Percentiles rank a stretch among this genome's conserved stretches.
Evolutionary conservation across 83 land plant species (phyloP).

Genomic region (Picea abies): DNA sequence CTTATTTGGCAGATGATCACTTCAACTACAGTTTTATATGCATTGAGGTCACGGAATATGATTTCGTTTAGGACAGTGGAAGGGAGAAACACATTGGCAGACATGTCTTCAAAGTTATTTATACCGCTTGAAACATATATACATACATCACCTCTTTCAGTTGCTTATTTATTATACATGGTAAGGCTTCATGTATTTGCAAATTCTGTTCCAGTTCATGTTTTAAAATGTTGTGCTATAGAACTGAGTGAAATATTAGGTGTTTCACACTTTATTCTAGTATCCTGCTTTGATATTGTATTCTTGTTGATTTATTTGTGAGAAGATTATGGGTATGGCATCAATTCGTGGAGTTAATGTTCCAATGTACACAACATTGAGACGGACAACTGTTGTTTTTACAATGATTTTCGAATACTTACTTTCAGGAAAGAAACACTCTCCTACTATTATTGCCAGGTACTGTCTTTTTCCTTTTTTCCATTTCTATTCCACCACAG

Average conservation of each 20-base stretch:
- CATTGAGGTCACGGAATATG: conserved; percentile 62
- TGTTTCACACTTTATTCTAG: not conserved
- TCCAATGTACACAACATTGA: conserved; percentile 98
- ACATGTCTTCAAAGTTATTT: conserved; percentile 37
- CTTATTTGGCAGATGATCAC: conserved; percentile 67
- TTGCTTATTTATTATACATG: conserved; percentile 93
- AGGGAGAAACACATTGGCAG: conserved; percentile 28
- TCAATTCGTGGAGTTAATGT: conserved; percentile 99
- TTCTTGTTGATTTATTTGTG: conserved; percentile 3
- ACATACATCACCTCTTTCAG: conserved; percentile 81
- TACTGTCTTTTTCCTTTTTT: conserved; percentile 18
- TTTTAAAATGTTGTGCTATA: not conserved
- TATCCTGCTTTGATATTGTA: not conserved
- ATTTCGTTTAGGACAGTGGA: conserved; percentile 66
- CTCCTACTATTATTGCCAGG: conserved; percentile 78
- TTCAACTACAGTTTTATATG: conserved; percentile 72
- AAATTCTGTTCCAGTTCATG: not conserved
- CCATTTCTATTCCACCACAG: not conserved
- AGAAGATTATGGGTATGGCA: conserved; percentile 75
- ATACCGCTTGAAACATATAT: conserved; percentile 71
- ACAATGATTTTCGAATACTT: conserved; percentile 93
- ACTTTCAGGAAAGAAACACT: conserved; percentile 73
- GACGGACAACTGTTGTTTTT: conserved; percentile 94
- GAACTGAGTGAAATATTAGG: not conserved
- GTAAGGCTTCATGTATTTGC: conserved; percentile 34